Conservation (phyloP, 169 alveolate genomes). For the Cryptosporidium parvum region DNA sequence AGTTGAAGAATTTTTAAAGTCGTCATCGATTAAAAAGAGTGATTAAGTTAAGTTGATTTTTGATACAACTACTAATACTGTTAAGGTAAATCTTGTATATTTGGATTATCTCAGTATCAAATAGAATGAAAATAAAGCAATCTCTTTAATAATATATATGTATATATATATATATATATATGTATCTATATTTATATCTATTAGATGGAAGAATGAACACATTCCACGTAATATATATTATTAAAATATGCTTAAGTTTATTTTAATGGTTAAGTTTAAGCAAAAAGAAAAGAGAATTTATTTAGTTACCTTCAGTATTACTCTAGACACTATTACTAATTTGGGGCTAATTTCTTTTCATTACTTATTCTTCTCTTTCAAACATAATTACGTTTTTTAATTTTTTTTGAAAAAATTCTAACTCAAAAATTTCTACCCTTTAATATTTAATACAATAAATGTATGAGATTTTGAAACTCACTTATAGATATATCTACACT, state of each 20-base stretch:
- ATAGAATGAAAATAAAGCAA: not conserved
- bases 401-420: no score
- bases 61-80: no score
- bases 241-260: not conserved
- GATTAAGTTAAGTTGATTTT: no score
- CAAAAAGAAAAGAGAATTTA: not conserved
- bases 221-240: not conserved
- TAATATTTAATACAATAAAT: no score
- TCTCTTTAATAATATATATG: not conserved
- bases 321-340: not conserved
- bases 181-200: no score
- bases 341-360: not conserved
- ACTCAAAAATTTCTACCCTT: no score
- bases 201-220: not conserved
- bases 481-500: no score
- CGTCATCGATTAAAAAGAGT: not conserved
- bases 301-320: not conserved
- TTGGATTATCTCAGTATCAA: not conserved
- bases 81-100: no score
- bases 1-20: constrained; percentile 23
- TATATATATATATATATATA: not conserved
- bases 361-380: no score
- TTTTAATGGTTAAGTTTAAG: not conserved
- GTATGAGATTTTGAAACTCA: no score
- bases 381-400: no score